Percentiles rank a stretch among this genome's conserved stretches.
Evolutionary conservation across 371 early-diverging fungal genomes (phyloP).

Genomic region (Smittium culicis): DNA sequence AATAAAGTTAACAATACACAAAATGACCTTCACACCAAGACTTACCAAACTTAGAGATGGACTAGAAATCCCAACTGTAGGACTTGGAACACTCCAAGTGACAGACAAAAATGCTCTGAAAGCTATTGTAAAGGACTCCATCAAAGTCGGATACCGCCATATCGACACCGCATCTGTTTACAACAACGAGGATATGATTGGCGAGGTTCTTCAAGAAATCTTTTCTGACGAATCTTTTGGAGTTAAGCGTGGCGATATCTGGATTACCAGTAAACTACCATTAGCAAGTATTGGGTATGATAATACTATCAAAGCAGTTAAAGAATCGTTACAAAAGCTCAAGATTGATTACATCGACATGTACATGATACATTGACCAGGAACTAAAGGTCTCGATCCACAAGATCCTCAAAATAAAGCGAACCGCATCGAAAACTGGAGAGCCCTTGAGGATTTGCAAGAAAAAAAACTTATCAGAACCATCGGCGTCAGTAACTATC

Average conservation of each 20-base stretch:
- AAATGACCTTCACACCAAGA: too few species aligned
- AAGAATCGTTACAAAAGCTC: slow-evolving; percentile 41
- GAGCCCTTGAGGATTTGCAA: slow-evolving; percentile 51
- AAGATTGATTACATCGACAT: slow-evolving; percentile 62
- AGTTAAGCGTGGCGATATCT: slow-evolving; percentile 66
- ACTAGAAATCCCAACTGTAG: slow-evolving; percentile 1
- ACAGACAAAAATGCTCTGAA: background rate
- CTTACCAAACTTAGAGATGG: too few species aligned
- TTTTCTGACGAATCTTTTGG: slow-evolving; percentile 36
- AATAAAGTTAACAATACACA: too few species aligned
- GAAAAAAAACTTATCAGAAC: slow-evolving; percentile 37
- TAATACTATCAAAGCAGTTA: slow-evolving; percentile 27
- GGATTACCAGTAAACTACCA: slow-evolving; percentile 88
- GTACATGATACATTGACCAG: slow-evolving; percentile 86
- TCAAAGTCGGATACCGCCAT: slow-evolving; percentile 2
- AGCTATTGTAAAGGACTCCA: background rate
- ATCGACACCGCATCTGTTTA: slow-evolving; percentile 61
- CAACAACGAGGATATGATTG: slow-evolving; percentile 72
- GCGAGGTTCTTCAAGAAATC: slow-evolving; percentile 44
- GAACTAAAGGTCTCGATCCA: slow-evolving; percentile 16
- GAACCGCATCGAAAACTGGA: slow-evolving; percentile 48
- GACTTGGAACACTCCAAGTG: background rate
- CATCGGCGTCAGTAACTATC: slow-evolving; percentile 80
- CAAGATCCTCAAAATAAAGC: slow-evolving; percentile 23
- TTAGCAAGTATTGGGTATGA: background rate